These are phyloP conservation scores for Cyclotella atomus DNA, from an alignment of 108 stramenopile genomes.

Conservation along the genomic window DNA sequence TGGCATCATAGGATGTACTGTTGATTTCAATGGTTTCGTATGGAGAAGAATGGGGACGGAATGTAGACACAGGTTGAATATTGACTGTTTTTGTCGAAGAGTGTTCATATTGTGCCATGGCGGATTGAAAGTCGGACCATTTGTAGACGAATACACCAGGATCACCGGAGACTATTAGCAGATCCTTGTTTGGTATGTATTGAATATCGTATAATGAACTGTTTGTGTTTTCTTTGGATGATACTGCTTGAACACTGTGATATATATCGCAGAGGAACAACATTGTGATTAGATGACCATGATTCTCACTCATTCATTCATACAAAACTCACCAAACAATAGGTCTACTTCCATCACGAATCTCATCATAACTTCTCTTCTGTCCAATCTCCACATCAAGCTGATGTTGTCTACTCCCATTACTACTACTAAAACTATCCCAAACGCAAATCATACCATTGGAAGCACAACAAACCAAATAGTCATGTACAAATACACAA, in stretches of 20 bases:
- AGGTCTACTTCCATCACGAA: not conserved
- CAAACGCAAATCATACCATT: not conserved
- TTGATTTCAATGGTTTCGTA: constrained; percentile 48
- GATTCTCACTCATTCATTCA: not conserved
- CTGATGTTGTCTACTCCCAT: not conserved
- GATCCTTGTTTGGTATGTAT: constrained; percentile 25
- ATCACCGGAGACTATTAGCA: constrained; percentile 49
- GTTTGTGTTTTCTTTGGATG: constrained; percentile 2
- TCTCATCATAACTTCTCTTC: not conserved
- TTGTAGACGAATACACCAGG: constrained; percentile 47
- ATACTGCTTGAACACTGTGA: not conserved
- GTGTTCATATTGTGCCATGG: constrained; percentile 13
- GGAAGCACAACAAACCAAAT: not conserved
- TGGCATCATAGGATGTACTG: constrained; percentile 27
- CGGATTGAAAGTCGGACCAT: constrained; percentile 44
- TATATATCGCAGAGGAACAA: no score
- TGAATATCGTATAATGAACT: constrained; percentile 45
- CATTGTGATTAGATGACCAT: no score
- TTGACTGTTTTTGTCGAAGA: not conserved
- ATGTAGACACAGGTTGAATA: constrained; percentile 28
- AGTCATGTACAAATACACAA: not conserved
- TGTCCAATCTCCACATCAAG: not conserved
- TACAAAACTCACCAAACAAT: not conserved
- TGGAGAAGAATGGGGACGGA: constrained; percentile 53
- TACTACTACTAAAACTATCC: no score